phyloP scores from a whole-genome alignment of 2,329 filamentous ascomycete species.

The Fusarium duplospermum region DNA sequence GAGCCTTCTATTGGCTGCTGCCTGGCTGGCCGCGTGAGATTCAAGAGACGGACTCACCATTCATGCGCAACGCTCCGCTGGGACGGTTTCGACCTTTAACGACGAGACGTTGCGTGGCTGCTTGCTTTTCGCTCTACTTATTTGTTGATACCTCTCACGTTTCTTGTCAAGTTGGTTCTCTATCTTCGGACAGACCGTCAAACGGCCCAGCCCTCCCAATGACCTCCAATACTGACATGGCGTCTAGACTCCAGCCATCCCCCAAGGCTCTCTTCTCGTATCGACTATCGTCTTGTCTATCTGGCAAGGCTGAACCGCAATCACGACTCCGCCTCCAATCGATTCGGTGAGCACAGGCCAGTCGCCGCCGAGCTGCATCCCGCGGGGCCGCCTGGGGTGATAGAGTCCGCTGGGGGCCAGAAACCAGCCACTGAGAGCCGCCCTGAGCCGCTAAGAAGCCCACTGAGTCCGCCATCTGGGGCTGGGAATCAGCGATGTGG shows the following conservation, averaged over 20 bases:
- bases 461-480: constrained; percentile 22
- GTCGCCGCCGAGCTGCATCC: constrained; percentile 34
- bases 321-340: constrained; percentile 33
- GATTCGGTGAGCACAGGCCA: constrained; percentile 15
- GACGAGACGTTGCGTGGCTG: constrained; percentile 14
- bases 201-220: not conserved
- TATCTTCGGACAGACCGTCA: not conserved
- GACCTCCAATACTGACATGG: not conserved
- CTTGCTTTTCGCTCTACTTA: constrained; percentile 5
- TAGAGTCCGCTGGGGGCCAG: constrained; percentile 22
- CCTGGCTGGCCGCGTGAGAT: constrained; percentile 26
- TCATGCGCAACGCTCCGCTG: constrained; percentile 1
- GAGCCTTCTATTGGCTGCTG: constrained; percentile 25
- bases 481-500: constrained; percentile 32
- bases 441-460: constrained; percentile 6
- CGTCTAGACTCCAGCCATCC: constrained; percentile 3
- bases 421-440: constrained; percentile 18
- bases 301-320: constrained; percentile 40
- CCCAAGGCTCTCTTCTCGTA: constrained; percentile 7
- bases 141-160: not conserved
- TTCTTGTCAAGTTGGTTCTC: not conserved
- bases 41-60: constrained; percentile 7
- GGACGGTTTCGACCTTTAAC: constrained; percentile 18
- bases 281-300: constrained; percentile 18
- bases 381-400: constrained; percentile 15